A percentile compares a stretch with the other conserved stretches of the same genome.
Conservation (phyloP, 768 basidiomycete species). For the Boletus patriciae region DNA sequence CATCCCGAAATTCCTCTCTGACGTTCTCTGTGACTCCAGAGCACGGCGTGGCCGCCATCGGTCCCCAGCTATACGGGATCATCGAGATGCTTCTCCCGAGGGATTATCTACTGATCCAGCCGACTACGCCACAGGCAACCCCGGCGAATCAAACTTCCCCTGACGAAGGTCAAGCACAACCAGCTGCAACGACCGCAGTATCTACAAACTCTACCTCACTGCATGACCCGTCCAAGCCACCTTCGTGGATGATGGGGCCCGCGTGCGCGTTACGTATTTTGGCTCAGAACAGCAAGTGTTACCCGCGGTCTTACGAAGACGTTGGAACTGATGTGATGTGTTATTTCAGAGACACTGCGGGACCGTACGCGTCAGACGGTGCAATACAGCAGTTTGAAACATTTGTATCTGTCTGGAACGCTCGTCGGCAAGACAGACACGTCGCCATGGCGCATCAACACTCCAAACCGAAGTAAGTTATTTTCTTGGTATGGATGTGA, state of each 20-base stretch:
- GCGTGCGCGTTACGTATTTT: slow-evolving; percentile 25
- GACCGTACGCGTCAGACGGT: not conserved
- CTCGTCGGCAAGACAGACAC: slow-evolving; percentile 18
- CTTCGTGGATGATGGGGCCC: slow-evolving; percentile 27
- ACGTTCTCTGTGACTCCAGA: slow-evolving; percentile 3
- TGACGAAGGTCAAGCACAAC: not conserved
- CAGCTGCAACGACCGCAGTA: not conserved
- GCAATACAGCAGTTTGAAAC: slow-evolving; percentile 17
- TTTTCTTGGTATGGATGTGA: not conserved
- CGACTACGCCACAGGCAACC: not conserved
- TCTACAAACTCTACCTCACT: not conserved
- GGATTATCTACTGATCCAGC: slow-evolving; percentile 2
- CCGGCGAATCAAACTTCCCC: not conserved
- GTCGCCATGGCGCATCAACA: slow-evolving; percentile 13
- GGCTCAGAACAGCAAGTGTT: slow-evolving; percentile 14
- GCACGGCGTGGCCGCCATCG: slow-evolving; percentile 14
- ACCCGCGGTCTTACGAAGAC: not conserved
- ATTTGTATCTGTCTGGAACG: slow-evolving; percentile 15
- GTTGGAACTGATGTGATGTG: not conserved
- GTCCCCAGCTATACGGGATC: slow-evolving; percentile 6
- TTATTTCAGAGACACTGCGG: slow-evolving; percentile 12
- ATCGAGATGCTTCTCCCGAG: slow-evolving; percentile 20
- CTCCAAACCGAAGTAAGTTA: slow-evolving; percentile 18
- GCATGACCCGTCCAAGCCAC: not conserved
- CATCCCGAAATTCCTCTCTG: not conserved